Evolutionary conservation across 1,284 basidiomycete genomes (phyloP), one percentile per base, ranked within the genome.

Genomic region (Cryptococcus sp.): DNA sequence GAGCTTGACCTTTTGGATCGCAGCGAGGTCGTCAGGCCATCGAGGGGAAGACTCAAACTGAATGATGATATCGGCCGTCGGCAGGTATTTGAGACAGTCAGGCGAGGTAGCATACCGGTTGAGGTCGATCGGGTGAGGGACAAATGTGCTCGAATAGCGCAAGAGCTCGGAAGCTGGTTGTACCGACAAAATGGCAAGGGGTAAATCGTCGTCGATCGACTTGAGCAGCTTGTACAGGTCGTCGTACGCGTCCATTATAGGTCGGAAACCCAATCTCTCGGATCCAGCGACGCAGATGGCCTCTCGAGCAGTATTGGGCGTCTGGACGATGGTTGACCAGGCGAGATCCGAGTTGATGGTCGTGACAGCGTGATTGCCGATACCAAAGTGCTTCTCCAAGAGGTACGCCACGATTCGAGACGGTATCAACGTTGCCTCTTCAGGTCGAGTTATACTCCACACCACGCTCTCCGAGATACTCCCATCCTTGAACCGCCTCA

Each of bases 401-500:
- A 97, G 76, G 69, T 91, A 83, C 23, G 76, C 72, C 12, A 91
- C 79, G 57, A 97, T 82, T 65, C 81, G 78, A 7, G 78, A 74
- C 0, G 92, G 90, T 34, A 98, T 84, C 44, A 84, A 80, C 2
- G 82, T 78, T 7, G 87, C 83, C 55, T 92, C 88, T 53, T 90
- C 87, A 0, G 69, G 70, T n/a, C 72, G 58, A 4, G 62, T 41
- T 1, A 74, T 60, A 19, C 76, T 72, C 95, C 95, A 99, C 0
- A 97, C 91, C 12, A 98, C 90, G 65, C 87, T 91, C 71, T 97
- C 90, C 6, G 82, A 70, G 54, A 98, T 97, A 5, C 85, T 80
- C 0, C 94, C 94, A 63, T 98, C 93, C 69, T 97, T 93, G 79
- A 98, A 99, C 18, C 94, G 82, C n/a, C 95, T 81, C 19, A 97